These are phyloP conservation scores for Apium graveolens DNA, from an alignment of 129 eudicot species.

Conservation along the genomic window DNA sequence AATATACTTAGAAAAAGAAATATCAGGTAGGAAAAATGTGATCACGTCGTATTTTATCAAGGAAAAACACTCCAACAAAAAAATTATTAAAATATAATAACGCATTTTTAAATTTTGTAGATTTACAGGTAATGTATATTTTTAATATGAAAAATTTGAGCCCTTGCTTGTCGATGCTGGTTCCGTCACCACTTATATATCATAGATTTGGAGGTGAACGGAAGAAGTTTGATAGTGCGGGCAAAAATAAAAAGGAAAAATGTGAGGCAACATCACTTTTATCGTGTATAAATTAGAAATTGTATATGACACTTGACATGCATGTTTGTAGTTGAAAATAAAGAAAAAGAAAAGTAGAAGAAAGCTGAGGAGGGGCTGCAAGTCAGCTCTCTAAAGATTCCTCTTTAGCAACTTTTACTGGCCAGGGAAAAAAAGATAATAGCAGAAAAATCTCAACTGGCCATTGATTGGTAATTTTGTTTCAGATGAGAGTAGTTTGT, in stretches of 20 bases:
- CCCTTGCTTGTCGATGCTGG: no score
- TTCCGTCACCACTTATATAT: no score
- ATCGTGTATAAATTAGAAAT: background rate
- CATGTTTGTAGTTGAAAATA: background rate
- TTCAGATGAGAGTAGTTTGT: background rate
- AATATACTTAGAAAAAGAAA: no score
- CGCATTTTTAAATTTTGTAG: no score
- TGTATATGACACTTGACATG: no score
- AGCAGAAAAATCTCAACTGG: background rate
- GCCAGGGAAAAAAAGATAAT: background rate
- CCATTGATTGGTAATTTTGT: background rate
- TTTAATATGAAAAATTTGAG: no score
- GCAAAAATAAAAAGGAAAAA: background rate
- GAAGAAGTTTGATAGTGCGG: background rate
- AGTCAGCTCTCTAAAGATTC: background rate
- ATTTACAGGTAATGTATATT: no score
- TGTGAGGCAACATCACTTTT: background rate
- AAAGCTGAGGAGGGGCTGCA: background rate
- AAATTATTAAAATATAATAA: no score
- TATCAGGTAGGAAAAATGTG: no score
- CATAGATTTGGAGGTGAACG: background rate
- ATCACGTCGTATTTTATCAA: no score
- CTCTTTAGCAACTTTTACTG: background rate
- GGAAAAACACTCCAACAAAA: no score
- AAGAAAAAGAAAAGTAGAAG: background rate